Conservation (phyloP, 2,329 filamentous ascomycete species). For the Aphanocladium album region DNA sequence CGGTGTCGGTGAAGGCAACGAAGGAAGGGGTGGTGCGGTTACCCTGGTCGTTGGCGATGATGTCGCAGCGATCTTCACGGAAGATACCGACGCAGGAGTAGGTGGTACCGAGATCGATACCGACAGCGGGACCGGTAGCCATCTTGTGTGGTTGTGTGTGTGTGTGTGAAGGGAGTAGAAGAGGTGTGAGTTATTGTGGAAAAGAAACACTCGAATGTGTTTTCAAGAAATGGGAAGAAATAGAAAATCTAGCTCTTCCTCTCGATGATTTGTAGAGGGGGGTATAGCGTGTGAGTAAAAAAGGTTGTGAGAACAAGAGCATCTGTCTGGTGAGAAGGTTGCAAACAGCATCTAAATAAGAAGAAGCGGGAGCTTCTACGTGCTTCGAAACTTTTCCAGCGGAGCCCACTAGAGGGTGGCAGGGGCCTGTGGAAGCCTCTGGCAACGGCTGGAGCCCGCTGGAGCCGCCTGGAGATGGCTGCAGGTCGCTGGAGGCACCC, state of each 20-base stretch:
- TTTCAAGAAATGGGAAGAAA: slow-evolving; percentile 18
- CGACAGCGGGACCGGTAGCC: slow-evolving; percentile 53
- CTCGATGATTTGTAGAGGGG: slow-evolving; percentile 3
- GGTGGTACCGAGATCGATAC: slow-evolving; percentile 92
- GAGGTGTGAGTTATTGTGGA: slow-evolving; percentile 4
- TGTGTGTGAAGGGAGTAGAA: slow-evolving; percentile 17
- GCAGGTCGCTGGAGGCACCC: background rate
- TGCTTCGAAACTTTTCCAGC: slow-evolving; percentile 40
- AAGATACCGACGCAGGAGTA: slow-evolving; percentile 90
- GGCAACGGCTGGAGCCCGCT: slow-evolving; percentile 22
- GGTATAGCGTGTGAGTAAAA: slow-evolving; percentile 23
- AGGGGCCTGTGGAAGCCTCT: slow-evolving; percentile 32
- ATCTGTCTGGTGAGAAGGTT: slow-evolving; percentile 16
- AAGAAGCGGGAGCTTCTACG: slow-evolving; percentile 36
- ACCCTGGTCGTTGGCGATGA: slow-evolving; percentile 93
- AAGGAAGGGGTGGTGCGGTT: slow-evolving; percentile 95
- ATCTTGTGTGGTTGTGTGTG: slow-evolving; percentile 24
- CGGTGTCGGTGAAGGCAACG: slow-evolving; percentile 94
- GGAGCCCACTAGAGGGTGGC: slow-evolving; percentile 31
- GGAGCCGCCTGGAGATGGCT: slow-evolving; percentile 6
- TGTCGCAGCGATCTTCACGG: slow-evolving; percentile 93
- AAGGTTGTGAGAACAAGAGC: slow-evolving; percentile 16
- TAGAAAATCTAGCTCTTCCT: slow-evolving; percentile 20
- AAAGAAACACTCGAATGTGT: slow-evolving; percentile 9
- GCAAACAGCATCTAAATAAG: slow-evolving; percentile 34